Base-by-base conservation (phyloP, 331 rosid genomes). In the Erythrophleum ivorense region DNA sequence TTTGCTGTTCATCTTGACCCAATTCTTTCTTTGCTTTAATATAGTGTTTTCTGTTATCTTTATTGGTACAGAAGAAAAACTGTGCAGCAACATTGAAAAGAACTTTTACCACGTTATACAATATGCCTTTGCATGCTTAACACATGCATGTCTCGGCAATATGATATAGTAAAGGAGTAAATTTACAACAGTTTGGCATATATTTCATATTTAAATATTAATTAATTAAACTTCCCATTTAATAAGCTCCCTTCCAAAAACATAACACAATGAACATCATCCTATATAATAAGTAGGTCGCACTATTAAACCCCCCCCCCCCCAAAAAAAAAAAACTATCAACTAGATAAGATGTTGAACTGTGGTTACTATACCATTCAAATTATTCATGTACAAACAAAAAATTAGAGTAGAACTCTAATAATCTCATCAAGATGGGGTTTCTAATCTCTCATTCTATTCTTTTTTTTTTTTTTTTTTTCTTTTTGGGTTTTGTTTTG, bases 21-120 rank as follows among this genome's bases (percentile, higher is more conserved):
- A 59, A 18, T 41, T n/a, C 63, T 81, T 53, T 79, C 68, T 53
- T 62, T 40, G 48, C n/a, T 71, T 71, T 46, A 11, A 43, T n/a
- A 31, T 55, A 43, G 38, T 70, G 33, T 78, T 38, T 21, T 34
- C 12, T 12, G 24, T 16, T 18, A 77, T 49, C 31, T 13, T 64
- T 5, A 18, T 67, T 43, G 48, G 29, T 57, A 38, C 70, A 16
- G 36, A 70, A 78, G 34, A 40, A 66, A 67, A 71, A 29, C 7
- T 43, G 8, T 1, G 46, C 46, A 43, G 7, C 46, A 43, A 43
- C 46, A 43, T 43, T 43, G 9, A 43, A 7, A 43, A 5, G 9
- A 43, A 43, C 62, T 49, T 57, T 6, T 38, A 38, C 24, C 33
- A 58, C 49, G 6, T 54, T 1, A 45, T 21, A 41, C 53, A 67